Base-by-base conservation (phyloP, 768 basidiomycete species). In the Termitomyces sp. region DNA sequence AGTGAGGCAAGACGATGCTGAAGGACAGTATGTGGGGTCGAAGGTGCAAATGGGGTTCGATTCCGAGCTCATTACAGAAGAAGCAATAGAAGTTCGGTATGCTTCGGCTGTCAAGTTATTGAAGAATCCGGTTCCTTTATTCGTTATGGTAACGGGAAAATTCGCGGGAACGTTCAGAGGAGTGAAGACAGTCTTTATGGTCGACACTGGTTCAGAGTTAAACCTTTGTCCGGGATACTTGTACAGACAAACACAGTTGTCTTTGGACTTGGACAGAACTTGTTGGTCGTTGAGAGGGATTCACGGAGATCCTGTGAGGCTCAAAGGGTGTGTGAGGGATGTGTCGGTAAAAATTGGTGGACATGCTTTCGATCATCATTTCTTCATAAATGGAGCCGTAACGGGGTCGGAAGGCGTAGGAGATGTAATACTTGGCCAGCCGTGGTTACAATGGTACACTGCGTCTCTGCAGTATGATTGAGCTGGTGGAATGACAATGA, bases 361-460 rank as follows among this genome's bases (percentile, higher is more conserved):
- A 11, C 13, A 15, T 24, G 20, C 27, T 5, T 55, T 55, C n/a
- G 2, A 45, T 5, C 54, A 60, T 18, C 59, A 60, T 42, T 55
- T 60, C 54, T 60, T 60, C 13, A 41, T 60, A 20, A 60, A 54
- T 27, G 1, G 27, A 2, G 47, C 13, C 0, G 9, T 37, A 4
- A 37, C 1, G 13, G 37, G 13, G 15, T 3, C 37, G 8, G 24
- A 39, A 6, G 58, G 58, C 0, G 39, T 58, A 3, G 65, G 58
- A 0, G 44, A 52, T 18, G 47, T 63, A 1, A 65, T 66, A 16
- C 48, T 66, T 7, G 65, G 65, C 0, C 65, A 66, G 41, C 65
- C 64, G 4, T 44, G 42, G 9, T 11, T 44, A 0, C n/a, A 22
- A 11, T 20, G n/a, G 42, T 44, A 42, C 2, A 42, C 18, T 1